Conservation (phyloP, 805 yeast species). For the Metschnikowia cubensis region DNA sequence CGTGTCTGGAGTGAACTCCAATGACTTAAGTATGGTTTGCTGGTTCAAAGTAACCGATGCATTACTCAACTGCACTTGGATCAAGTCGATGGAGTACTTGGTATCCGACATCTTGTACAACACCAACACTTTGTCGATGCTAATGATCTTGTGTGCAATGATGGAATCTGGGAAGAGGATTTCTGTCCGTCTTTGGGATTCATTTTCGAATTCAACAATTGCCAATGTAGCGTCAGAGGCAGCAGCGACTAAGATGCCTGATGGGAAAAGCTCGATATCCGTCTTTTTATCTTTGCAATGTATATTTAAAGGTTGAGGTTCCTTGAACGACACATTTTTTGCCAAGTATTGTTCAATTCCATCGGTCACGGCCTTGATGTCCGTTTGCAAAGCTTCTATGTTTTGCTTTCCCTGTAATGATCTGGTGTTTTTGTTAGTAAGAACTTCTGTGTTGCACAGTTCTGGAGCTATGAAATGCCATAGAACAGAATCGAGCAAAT, state of each 20-base stretch:
- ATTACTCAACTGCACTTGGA: background rate
- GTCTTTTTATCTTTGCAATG: conserved; percentile 3
- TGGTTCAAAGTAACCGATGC: background rate
- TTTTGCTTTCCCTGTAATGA: background rate
- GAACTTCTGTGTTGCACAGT: conserved; percentile 7
- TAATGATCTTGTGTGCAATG: conserved; percentile 10
- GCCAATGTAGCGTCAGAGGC: conserved; percentile 3
- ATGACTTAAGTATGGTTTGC: conserved; percentile 15
- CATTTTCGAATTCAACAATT: background rate
- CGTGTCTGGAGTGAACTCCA: conserved; percentile 4
- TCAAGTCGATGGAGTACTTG: conserved; percentile 3
- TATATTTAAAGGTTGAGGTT: conserved; percentile 11
- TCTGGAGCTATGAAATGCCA: conserved; percentile 6
- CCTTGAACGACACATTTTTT: conserved; percentile 13
- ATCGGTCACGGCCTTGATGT: conserved; percentile 16
- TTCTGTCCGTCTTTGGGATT: background rate
- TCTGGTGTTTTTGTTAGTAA: background rate
- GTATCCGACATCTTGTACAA: conserved; percentile 1
- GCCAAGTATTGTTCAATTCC: conserved; percentile 29
- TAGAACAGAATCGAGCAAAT: conserved; percentile 12
- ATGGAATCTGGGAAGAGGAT: conserved; percentile 2
- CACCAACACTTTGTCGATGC: conserved; percentile 7
- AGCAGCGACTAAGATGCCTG: conserved; percentile 3
- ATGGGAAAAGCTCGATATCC: background rate
- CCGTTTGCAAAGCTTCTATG: conserved; percentile 1